Evolutionary conservation across 345 rosid species (phyloP).

Genomic region (Lagerstroemia speciosa): DNA sequence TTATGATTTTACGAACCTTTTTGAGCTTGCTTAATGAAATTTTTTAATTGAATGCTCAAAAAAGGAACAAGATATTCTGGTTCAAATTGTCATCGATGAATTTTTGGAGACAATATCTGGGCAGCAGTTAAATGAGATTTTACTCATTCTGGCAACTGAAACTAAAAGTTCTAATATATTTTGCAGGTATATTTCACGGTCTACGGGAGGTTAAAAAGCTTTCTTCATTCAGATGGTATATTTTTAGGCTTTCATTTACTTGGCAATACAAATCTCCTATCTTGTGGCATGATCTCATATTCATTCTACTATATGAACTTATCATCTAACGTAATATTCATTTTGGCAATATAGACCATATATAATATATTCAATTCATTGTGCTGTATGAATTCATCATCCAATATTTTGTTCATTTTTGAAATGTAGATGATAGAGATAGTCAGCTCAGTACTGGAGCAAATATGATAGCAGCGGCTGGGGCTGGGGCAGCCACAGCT

Average conservation of each 20-base stretch:
- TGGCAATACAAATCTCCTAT: not conserved
- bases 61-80: too few species aligned
- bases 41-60: too few species aligned
- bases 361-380: not conserved
- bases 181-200: conserved; percentile 82
- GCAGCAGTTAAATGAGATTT: not conserved
- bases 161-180: conserved; percentile 23
- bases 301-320: not conserved
- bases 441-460: conserved; percentile 52
- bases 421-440: conserved; percentile 33
- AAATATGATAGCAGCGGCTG: conserved; percentile 87
- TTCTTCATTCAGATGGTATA: conserved; percentile 68
- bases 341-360: conserved; percentile 29
- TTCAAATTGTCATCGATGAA: not conserved
- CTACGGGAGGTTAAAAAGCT: conserved; percentile 60
- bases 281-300: not conserved
- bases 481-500: conserved; percentile 93
- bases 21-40: too few species aligned
- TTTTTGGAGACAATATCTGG: not conserved
- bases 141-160: conserved; percentile 21
- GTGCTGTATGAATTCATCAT: not conserved
- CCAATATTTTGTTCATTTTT: not conserved
- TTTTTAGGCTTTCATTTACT: conserved; percentile 16
- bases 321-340: not conserved
- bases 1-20: too few species aligned